Evolutionary conservation across 2,329 filamentous ascomycete genomes (phyloP).

Genomic region (Scolecobasidium constrictum): DNA sequence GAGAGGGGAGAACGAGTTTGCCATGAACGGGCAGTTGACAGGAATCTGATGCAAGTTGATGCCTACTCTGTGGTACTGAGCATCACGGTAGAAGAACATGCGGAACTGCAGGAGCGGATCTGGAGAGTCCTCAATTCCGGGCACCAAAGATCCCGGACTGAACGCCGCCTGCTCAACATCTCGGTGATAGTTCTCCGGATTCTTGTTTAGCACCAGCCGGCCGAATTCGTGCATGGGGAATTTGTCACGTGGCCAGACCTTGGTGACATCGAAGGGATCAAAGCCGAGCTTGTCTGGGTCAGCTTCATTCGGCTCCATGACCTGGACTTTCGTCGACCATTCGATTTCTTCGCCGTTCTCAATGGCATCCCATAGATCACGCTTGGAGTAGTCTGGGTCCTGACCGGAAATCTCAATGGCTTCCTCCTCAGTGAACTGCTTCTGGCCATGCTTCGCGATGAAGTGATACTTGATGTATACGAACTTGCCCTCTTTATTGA

Average conservation of each 20-base stretch:
- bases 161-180: slow-evolving; percentile 44
- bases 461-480: slow-evolving; percentile 44
- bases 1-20: slow-evolving; percentile 32
- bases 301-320: slow-evolving; percentile 36
- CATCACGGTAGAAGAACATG: slow-evolving; percentile 40
- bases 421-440: slow-evolving; percentile 35
- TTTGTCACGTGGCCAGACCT: slow-evolving; percentile 38
- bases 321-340: slow-evolving; percentile 35
- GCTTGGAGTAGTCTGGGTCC: slow-evolving; percentile 41
- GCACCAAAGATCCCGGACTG: slow-evolving; percentile 39
- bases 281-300: slow-evolving; percentile 38
- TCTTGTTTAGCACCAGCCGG: slow-evolving; percentile 41
- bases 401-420: slow-evolving; percentile 36
- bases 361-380: slow-evolving; percentile 34
- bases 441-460: slow-evolving; percentile 35
- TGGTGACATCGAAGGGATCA: slow-evolving; percentile 43
- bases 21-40: slow-evolving; percentile 39
- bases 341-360: slow-evolving; percentile 30
- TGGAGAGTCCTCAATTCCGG: slow-evolving; percentile 39
- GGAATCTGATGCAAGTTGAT: slow-evolving; percentile 42
- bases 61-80: slow-evolving; percentile 42
- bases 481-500: slow-evolving; percentile 36
- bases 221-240: slow-evolving; percentile 42
- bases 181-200: slow-evolving; percentile 40
- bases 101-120: slow-evolving; percentile 39